These are phyloP conservation scores for Flaveria bidentis DNA, from an alignment of 129 eudicot species.

Conservation along the genomic window DNA sequence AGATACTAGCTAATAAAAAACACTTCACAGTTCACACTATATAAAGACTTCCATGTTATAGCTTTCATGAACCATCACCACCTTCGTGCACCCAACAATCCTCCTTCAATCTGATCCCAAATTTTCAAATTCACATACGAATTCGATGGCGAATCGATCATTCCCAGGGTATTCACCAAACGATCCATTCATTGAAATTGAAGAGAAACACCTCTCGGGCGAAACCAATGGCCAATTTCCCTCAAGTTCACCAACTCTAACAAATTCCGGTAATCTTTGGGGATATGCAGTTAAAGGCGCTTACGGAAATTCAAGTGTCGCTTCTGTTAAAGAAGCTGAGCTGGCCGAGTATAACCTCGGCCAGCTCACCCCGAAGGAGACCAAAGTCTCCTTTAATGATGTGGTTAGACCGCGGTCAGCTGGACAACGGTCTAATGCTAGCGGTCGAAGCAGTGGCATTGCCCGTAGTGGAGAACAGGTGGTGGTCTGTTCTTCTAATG, in stretches of 20 bases:
- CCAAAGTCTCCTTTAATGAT: conserved; percentile 45
- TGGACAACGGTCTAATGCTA: conserved; percentile 42
- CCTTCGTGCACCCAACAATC: conserved; percentile 6
- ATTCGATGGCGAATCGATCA: conserved; percentile 20
- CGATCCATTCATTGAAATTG: conserved; percentile 2
- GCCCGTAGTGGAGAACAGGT: conserved; percentile 36
- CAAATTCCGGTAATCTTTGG: conserved; percentile 8
- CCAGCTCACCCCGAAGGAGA: conserved; percentile 47
- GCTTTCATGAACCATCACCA: conserved; percentile 13
- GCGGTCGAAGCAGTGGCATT: conserved; percentile 22
- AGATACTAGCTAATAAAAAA: too few species aligned
- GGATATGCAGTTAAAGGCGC: not conserved
- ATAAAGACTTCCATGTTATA: conserved; percentile 16
- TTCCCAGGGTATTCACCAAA: conserved; percentile 11
- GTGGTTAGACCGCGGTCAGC: conserved; percentile 17
- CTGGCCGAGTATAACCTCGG: conserved; percentile 22
- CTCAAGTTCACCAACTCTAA: not conserved
- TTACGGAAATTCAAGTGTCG: not conserved
- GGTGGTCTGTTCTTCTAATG: conserved; percentile 48
- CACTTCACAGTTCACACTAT: conserved; percentile 18
- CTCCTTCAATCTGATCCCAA: not conserved
- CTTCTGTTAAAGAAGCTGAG: conserved; percentile 33
- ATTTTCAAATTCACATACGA: not conserved
- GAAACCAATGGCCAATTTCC: conserved; percentile 5
- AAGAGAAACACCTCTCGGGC: not conserved